Evolutionary conservation across 352 stramenopile species (phyloP), one percentile per base, ranked within the genome.

Genomic region (Globisporangium barbulae): DNA sequence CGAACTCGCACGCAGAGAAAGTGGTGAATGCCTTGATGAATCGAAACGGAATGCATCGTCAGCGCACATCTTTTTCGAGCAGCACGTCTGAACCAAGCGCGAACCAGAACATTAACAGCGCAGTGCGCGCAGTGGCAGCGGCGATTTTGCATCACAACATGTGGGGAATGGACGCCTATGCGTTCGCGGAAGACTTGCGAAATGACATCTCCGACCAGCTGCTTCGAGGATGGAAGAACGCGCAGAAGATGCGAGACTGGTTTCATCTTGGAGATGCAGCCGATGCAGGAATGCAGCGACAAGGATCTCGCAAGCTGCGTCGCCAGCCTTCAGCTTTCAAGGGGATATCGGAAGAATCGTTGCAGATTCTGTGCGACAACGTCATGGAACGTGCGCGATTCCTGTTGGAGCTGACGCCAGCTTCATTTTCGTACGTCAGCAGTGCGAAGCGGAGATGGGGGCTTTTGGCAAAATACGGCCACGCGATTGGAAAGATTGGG

Each of bases 71-170:
- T 39, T 83, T 85, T 52, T 65, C 74, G 44, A 65, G 66, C 55
- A 65, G 66, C 55, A 84, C 74, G 4, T 63, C 69, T 2, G 76
- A 67, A 21, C 75, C 76, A 0, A 65, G 59, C 47, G 59, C 66
- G 8, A 85, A 78, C 30, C 61, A 74, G 13, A 64, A 56, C 17
- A 65, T 93, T 35, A 90, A 81, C 56, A 70, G 69, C 6, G 86
- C 86, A 9, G 84, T 94, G 52, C 81, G 81, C 50, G 78, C 82
- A 12, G 81, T 86, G 0, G 79, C 79, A n/a, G 86, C 86, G 33
- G 84, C 84, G 25, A 92, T 94, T 66, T 68, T 94, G 28, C 84
- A 94, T 55, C 86, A 94, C 59, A 94, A 94, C 56, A 91, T 93
- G 86, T 93, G 81, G 82, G 79, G 81, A 19, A 89, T 93, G 78